Base-by-base conservation (phyloP, 2,329 filamentous ascomycete genomes). In the Xylariaceae sp. region DNA sequence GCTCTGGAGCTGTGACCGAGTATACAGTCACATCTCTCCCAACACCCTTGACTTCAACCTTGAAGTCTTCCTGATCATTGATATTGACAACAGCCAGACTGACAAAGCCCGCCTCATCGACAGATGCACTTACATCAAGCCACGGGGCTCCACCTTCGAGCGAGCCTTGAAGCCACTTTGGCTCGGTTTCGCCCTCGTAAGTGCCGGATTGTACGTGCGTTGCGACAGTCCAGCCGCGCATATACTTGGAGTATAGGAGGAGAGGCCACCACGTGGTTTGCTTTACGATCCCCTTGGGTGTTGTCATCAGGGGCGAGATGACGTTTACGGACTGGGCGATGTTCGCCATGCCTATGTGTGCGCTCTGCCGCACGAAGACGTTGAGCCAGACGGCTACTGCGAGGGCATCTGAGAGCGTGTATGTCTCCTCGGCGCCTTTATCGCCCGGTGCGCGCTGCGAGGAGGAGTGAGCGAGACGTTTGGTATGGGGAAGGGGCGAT, bases 321-420 rank as follows among this genome's bases (percentile, higher is more conserved):
- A 91, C 88, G 65, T 92, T 91, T 57, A 91, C 86, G 45, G 77
- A 83, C 69, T 91, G 88, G 1, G 88, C 88, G 51, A 92, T 86
- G 65, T 87, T 90, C 34, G 87, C 86, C 87, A 91, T 91, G 62
- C 85, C 87, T 36, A 92, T 70, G 69, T 54, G 42, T 6, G 47
- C 13, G 50, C 53, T 56, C 50, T 92, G 87, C 1, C 88, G 82
- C 38, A 91, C 72, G 60, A 92, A 90, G 18, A 88, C 86, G 64
- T 91, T 91, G 48, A 91, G 75, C 81, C 86, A 91, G 17, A 88
- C 78, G 2, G 80, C 81, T 0, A 91, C 87, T n/a, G 87, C 88
- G 14, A 91, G 75, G 1, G 86, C 87, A 59, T 91, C 88, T 0
- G 85, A 89, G 7, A 91, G 78, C 0, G 84, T 90, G 72, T 91